A percentile compares a stretch with the other conserved stretches of the same genome.
These are phyloP conservation scores for Phytophthora megakarya DNA, from an alignment of 352 stramenopile genomes.

Conservation along the genomic window DNA sequence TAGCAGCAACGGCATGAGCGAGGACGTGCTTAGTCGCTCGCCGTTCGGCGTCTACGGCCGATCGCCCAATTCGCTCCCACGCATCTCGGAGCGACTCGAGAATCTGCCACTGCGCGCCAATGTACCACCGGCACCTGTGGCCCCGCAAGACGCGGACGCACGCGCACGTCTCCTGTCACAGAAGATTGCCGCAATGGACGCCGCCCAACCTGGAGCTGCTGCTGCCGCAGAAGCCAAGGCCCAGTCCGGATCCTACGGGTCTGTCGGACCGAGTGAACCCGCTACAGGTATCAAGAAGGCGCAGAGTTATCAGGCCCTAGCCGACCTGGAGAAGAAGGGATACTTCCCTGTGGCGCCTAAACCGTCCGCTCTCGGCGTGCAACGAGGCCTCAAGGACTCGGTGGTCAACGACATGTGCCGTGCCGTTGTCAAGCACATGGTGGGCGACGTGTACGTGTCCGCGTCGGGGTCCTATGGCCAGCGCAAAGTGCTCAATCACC, in stretches of 20 bases:
- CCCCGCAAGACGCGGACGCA: slow-evolving; percentile 46
- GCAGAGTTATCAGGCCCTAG: slow-evolving; percentile 75
- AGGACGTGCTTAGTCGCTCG: slow-evolving; percentile 65
- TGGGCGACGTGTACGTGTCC: slow-evolving; percentile 85
- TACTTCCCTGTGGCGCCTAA: slow-evolving; percentile 83
- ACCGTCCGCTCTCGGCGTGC: slow-evolving; percentile 76
- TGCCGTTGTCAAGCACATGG: slow-evolving; percentile 89
- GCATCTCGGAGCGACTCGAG: slow-evolving; percentile 73
- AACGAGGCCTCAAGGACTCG: slow-evolving; percentile 83
- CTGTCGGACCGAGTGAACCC: slow-evolving; percentile 27
- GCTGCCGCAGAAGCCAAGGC: slow-evolving; percentile 27
- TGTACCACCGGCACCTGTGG: slow-evolving; percentile 26
- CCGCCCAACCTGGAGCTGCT: not conserved
- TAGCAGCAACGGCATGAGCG: slow-evolving; percentile 48
- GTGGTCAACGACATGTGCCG: slow-evolving; percentile 90
- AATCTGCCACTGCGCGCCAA: slow-evolving; percentile 63
- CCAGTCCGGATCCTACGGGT: slow-evolving; percentile 71
- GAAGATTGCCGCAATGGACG: slow-evolving; percentile 53
- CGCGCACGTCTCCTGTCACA: slow-evolving; percentile 67
- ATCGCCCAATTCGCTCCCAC: slow-evolving; percentile 61
- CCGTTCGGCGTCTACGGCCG: slow-evolving; percentile 61
- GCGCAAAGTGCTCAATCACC: slow-evolving; percentile 84
- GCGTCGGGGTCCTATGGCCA: slow-evolving; percentile 65
- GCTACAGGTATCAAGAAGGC: slow-evolving; percentile 71
- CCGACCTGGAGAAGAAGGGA: slow-evolving; percentile 84